A percentile compares a stretch with the other conserved stretches of the same genome.
These are phyloP conservation scores for Microstroma glucosiphilum DNA, from an alignment of 1,284 basidiomycete species.

Conservation along the genomic window DNA sequence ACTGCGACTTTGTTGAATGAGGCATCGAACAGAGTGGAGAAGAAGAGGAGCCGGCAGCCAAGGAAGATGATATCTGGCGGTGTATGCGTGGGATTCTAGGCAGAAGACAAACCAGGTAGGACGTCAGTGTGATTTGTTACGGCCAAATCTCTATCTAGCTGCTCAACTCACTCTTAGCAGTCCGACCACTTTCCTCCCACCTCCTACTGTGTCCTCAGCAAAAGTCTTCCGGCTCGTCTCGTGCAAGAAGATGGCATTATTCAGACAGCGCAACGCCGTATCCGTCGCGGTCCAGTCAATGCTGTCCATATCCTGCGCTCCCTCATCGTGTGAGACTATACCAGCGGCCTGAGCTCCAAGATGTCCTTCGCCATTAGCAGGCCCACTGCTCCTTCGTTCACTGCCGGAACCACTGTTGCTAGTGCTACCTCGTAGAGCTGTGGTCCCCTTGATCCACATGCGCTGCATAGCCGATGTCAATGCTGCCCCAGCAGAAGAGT, in stretches of 20 bases:
- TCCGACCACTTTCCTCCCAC: constrained; percentile 22
- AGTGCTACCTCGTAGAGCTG: constrained; percentile 17
- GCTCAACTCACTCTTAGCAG: constrained; percentile 13
- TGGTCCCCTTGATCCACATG: constrained; percentile 18
- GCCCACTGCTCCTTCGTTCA: not conserved
- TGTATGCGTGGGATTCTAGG: constrained; percentile 12
- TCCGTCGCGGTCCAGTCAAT: constrained; percentile 18
- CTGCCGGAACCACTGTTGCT: not conserved
- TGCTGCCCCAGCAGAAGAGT: not conserved
- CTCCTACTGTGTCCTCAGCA: constrained; percentile 24
- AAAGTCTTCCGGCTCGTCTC: constrained; percentile 23
- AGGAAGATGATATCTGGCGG: constrained; percentile 36
- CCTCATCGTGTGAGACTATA: constrained; percentile 6
- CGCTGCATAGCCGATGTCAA: constrained; percentile 10
- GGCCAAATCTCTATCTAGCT: not conserved
- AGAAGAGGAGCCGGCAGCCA: constrained; percentile 35
- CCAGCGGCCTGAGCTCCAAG: not conserved
- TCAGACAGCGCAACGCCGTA: constrained; percentile 36
- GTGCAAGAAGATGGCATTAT: constrained; percentile 41
- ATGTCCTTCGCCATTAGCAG: too few relatives aligned
- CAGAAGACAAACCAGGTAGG: not conserved
- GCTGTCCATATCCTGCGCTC: too few relatives aligned
- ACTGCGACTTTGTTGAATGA: constrained; percentile 35
- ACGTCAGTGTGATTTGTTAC: not conserved
- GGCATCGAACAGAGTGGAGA: constrained; percentile 40